These are phyloP conservation scores for Amanita bisporigera DNA, from an alignment of 1,284 basidiomycete species.

Conservation along the genomic window DNA sequence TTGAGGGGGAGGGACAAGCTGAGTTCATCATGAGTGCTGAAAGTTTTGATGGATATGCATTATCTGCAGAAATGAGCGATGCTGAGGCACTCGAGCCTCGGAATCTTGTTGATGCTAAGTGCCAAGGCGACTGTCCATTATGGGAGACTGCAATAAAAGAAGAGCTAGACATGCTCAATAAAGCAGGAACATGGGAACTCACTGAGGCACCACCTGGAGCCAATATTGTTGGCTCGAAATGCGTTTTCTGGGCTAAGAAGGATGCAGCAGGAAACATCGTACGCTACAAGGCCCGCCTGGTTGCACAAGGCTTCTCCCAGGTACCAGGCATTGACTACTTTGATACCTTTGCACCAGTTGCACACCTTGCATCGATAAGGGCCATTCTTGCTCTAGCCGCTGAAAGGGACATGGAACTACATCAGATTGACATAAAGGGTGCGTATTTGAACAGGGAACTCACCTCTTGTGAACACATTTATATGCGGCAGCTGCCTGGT, in stretches of 20 bases:
- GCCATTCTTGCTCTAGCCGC: slow-evolving; percentile 1
- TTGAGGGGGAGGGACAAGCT: not conserved
- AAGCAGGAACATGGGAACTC: slow-evolving; percentile 22
- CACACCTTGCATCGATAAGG: not conserved
- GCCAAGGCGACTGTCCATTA: slow-evolving; percentile 17
- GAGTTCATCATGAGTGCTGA: not conserved
- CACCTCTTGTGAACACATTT: too few relatives aligned
- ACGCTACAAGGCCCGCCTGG: slow-evolving; percentile 1
- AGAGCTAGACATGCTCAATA: slow-evolving; percentile 19
- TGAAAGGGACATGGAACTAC: not conserved
- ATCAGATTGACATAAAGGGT: slow-evolving; percentile 6
- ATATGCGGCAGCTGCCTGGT: too few relatives aligned
- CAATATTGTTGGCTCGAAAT: slow-evolving; percentile 25
- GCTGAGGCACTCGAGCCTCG: slow-evolving; percentile 23
- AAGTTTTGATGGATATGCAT: not conserved
- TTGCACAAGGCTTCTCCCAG: too few relatives aligned
- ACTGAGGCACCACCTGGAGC: slow-evolving; percentile 11
- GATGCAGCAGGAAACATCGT: slow-evolving; percentile 5
- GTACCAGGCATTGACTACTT: too few relatives aligned
- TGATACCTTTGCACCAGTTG: too few relatives aligned
- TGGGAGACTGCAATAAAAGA: slow-evolving; percentile 29
- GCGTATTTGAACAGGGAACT: slow-evolving; percentile 2
- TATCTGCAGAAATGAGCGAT: slow-evolving; percentile 7
- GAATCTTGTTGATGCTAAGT: slow-evolving; percentile 20
- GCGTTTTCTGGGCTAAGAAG: slow-evolving; percentile 12